phyloP scores from a whole-genome alignment of 2,329 filamentous ascomycete genomes.

The Cryphonectria nitschkei region DNA sequence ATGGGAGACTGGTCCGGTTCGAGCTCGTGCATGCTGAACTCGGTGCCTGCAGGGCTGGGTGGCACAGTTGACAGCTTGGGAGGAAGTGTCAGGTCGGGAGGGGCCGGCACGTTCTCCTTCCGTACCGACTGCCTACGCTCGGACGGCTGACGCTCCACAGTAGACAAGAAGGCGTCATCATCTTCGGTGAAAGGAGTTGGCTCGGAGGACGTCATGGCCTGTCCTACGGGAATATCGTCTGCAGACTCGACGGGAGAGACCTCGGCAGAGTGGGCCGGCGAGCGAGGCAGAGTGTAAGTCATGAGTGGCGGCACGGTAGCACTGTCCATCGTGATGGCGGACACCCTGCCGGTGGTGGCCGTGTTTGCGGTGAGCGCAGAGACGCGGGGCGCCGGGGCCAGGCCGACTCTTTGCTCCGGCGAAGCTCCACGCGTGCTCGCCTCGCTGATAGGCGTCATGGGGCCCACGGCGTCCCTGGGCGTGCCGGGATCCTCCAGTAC shows the following conservation, averaged over 20 bases:
- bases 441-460: slow-evolving; percentile 27
- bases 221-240: slow-evolving; percentile 13
- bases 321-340: slow-evolving; percentile 16
- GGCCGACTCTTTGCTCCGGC: slow-evolving; percentile 17
- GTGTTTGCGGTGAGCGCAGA: slow-evolving; percentile 21
- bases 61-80: slow-evolving; percentile 43
- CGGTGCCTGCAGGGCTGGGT: slow-evolving; percentile 65
- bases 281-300: slow-evolving; percentile 10
- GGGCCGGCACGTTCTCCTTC: slow-evolving; percentile 50
- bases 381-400: slow-evolving; percentile 24
- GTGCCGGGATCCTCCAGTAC: slow-evolving; percentile 24
- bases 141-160: slow-evolving; percentile 22
- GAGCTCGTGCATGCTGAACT: slow-evolving; percentile 55
- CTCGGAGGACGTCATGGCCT: slow-evolving; percentile 4
- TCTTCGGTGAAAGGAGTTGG: slow-evolving; percentile 4
- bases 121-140: slow-evolving; percentile 61
- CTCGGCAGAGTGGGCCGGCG: slow-evolving; percentile 7
- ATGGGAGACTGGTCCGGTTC: slow-evolving; percentile 54
- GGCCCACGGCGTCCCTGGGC: slow-evolving; percentile 15
- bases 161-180: slow-evolving; percentile 6
- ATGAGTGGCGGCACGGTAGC: slow-evolving; percentile 7
- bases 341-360: slow-evolving; percentile 18
- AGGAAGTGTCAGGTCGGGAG: slow-evolving; percentile 58
- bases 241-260: slow-evolving; percentile 19
- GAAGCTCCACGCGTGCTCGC: slow-evolving; percentile 21